These are phyloP conservation scores for Penicillium chermesinum DNA, from an alignment of 495 filamentous ascomycete genomes.

Conservation along the genomic window DNA sequence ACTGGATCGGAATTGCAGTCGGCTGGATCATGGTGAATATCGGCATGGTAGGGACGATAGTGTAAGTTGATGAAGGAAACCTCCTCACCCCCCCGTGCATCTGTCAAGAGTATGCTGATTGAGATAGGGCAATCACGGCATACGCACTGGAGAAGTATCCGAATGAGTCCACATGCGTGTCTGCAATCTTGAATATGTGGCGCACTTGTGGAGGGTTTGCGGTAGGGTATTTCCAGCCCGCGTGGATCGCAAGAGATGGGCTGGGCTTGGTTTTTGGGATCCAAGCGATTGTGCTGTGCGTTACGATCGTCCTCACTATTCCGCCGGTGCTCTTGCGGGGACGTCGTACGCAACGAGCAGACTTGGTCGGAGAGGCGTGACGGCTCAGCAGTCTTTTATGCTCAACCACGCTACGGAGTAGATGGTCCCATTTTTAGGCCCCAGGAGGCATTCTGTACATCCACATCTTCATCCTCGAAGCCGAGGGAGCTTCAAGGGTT, in stretches of 20 bases:
- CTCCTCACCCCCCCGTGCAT: neutral
- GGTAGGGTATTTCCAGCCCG: constrained; percentile 43
- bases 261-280: constrained; percentile 40
- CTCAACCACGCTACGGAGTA: too few relatives aligned
- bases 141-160: constrained; percentile 42
- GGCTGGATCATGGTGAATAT: constrained; percentile 40
- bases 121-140: constrained; percentile 32
- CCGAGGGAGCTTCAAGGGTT: too few relatives aligned
- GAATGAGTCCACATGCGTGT: constrained; percentile 34
- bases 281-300: constrained; percentile 38
- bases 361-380: too few relatives aligned
- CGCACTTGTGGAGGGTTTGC: constrained; percentile 43
- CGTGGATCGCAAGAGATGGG: constrained; percentile 39
- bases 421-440: too few relatives aligned
- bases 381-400: too few relatives aligned
- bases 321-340: constrained; percentile 24
- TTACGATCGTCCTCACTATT: constrained; percentile 25
- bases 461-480: too few relatives aligned
- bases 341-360: neutral
- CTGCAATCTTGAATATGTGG: constrained; percentile 41
- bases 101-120: neutral
- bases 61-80: constrained; percentile 18
- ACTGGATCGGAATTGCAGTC: constrained; percentile 37
- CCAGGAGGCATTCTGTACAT: too few relatives aligned
- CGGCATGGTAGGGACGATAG: constrained; percentile 33